A percentile compares a stretch with the other conserved stretches of the same genome.
Evolutionary conservation across 192 early-diverging fungal genomes (phyloP).

Genomic region (Umbelopsis isabellina): DNA sequence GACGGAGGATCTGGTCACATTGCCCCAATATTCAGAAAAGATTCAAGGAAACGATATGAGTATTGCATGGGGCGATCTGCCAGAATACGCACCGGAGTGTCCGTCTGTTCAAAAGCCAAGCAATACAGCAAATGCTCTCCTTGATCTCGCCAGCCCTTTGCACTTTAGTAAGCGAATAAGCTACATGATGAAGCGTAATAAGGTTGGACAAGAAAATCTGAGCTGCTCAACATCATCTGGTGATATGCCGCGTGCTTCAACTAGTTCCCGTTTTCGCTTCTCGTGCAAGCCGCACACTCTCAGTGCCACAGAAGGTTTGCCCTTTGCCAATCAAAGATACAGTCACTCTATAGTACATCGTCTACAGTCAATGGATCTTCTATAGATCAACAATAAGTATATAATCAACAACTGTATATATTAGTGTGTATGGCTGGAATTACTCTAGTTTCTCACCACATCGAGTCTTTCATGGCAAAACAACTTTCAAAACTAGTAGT

Average conservation of each 20-base stretch:
- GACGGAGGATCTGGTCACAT: constrained; percentile 2
- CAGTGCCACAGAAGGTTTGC: neutral
- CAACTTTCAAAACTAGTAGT: no score
- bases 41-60: constrained; percentile 3
- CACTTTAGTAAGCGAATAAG: neutral
- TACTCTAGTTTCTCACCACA: no score
- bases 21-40: constrained; percentile 12
- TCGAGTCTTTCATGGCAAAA: no score
- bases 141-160: neutral
- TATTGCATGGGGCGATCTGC: constrained; percentile 10
- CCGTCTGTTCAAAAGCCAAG: neutral
- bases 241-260: neutral
- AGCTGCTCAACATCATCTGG: neutral
- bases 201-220: neutral
- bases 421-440: no score
- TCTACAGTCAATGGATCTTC: neutral
- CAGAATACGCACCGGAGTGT: neutral
- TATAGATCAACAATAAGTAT: neutral
- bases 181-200: neutral
- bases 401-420: no score
- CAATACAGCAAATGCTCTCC: neutral
- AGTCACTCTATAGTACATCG: neutral
- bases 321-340: neutral
- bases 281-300: neutral
- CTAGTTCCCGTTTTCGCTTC: neutral